Evolutionary conservation across 306 rosid species (phyloP).

Genomic region (Cicer cuneatum): DNA sequence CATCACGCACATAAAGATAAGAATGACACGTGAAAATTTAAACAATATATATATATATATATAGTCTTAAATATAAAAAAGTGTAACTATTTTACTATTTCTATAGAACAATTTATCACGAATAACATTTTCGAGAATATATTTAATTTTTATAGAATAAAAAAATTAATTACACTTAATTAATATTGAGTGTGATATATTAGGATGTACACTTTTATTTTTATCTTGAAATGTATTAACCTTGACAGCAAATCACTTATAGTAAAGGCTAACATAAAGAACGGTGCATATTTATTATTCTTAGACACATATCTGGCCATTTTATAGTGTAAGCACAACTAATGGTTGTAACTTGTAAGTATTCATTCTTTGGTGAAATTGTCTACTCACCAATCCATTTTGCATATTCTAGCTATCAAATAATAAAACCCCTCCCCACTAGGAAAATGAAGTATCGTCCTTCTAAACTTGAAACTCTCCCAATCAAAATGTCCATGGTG

Average conservation of each 20-base stretch:
- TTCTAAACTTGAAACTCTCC: slow-evolving; percentile 23
- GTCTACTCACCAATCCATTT: slow-evolving; percentile 27
- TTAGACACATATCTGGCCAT: slow-evolving; percentile 15
- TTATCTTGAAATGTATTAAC: slow-evolving; percentile 35
- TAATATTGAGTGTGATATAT: too few relatives aligned
- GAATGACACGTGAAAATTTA: too few relatives aligned
- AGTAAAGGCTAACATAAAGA: slow-evolving; percentile 42
- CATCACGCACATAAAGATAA: too few relatives aligned
- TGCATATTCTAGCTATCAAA: slow-evolving; percentile 26
- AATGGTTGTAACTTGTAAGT: slow-evolving; percentile 30
- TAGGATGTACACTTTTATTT: too few relatives aligned
- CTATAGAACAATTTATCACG: too few relatives aligned
- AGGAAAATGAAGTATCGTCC: slow-evolving; percentile 6
- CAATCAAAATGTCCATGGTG: slow-evolving; percentile 15
- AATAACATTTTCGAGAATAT: too few relatives aligned
- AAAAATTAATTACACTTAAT: too few relatives aligned
- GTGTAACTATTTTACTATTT: too few relatives aligned
- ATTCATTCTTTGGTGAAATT: slow-evolving; percentile 33
- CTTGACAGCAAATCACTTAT: slow-evolving; percentile 28
- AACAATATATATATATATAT: too few relatives aligned
- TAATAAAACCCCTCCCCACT: slow-evolving; percentile 28
- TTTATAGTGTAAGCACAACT: slow-evolving; percentile 37
- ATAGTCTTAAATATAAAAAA: too few relatives aligned
- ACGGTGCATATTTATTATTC: slow-evolving; percentile 45
- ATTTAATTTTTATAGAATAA: too few relatives aligned